Percentiles rank a stretch among this genome's conserved stretches.
These are phyloP conservation scores for Exophiala sideris DNA, from an alignment of 2,329 filamentous ascomycete species.

Conservation along the genomic window DNA sequence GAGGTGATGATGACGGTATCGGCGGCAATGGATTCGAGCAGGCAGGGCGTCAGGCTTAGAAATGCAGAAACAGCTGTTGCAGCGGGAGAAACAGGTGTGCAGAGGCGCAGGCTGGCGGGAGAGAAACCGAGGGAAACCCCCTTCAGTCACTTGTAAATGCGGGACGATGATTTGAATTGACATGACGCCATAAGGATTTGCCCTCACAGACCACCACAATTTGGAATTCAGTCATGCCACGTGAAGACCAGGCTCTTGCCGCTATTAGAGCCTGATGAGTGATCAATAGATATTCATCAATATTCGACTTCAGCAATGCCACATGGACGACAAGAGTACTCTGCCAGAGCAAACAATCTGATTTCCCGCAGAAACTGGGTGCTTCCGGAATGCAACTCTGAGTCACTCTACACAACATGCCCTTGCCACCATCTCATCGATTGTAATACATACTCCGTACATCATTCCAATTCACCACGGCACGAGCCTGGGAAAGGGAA, in stretches of 20 bases:
- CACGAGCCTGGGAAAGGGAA: slow-evolving; percentile 5
- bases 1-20: slow-evolving; percentile 9
- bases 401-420: background rate
- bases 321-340: too few relatives aligned
- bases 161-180: too few relatives aligned
- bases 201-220: background rate
- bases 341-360: too few relatives aligned
- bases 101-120: slow-evolving; percentile 1
- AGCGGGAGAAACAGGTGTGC: too few relatives aligned
- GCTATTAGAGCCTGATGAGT: too few relatives aligned
- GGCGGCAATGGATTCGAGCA: background rate
- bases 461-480: slow-evolving; percentile 4
- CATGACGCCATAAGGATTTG: too few relatives aligned
- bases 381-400: background rate
- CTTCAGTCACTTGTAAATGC: background rate
- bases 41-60: slow-evolving; percentile 10
- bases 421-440: background rate
- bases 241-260: too few relatives aligned
- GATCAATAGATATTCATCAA: too few relatives aligned
- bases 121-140: background rate
- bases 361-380: too few relatives aligned
- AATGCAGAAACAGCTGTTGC: slow-evolving; percentile 1
- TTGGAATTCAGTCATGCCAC: background rate
- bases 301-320: too few relatives aligned
- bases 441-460: slow-evolving; percentile 5